Evolutionary conservation across 768 basidiomycete genomes (phyloP).

Genomic region (Macrolepiota fuliginosa): DNA sequence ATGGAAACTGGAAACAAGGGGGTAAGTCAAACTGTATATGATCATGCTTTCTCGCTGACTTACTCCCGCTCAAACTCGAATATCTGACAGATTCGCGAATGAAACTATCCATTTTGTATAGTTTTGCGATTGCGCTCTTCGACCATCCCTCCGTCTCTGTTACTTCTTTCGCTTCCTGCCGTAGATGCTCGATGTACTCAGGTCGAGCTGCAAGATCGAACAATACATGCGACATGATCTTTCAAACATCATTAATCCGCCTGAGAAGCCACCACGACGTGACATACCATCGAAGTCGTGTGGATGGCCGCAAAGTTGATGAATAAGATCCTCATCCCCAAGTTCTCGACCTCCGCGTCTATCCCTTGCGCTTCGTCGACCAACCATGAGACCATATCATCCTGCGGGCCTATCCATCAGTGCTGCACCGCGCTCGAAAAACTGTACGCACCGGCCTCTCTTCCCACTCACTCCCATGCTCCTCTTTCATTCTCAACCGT

Average conservation of each 20-base stretch:
- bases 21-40: not conserved
- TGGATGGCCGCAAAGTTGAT: conserved; percentile 25
- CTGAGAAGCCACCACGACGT: not conserved
- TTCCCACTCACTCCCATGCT: conserved; percentile 23
- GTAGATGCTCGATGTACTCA: conserved; percentile 28
- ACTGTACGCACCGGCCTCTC: conserved; percentile 22
- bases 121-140: conserved; percentile 29
- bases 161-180: conserved; percentile 37
- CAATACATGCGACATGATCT: conserved; percentile 32
- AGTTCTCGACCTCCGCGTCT: conserved; percentile 20
- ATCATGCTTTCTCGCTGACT: not conserved
- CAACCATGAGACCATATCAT: conserved; percentile 42
- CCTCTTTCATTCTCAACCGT: conserved; percentile 21
- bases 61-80: conserved; percentile 4
- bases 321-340: conserved; percentile 27
- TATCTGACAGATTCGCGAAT: conserved; percentile 29
- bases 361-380: conserved; percentile 30
- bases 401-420: conserved; percentile 22
- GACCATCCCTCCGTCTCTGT: conserved; percentile 30
- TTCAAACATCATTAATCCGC: not conserved
- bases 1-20: conserved; percentile 24
- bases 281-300: conserved; percentile 33
- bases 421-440: not conserved
- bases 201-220: conserved; percentile 32
- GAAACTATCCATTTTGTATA: conserved; percentile 43